Base-by-base conservation (phyloP, 352 stramenopile genomes). In the Globisporangium barbulae region DNA sequence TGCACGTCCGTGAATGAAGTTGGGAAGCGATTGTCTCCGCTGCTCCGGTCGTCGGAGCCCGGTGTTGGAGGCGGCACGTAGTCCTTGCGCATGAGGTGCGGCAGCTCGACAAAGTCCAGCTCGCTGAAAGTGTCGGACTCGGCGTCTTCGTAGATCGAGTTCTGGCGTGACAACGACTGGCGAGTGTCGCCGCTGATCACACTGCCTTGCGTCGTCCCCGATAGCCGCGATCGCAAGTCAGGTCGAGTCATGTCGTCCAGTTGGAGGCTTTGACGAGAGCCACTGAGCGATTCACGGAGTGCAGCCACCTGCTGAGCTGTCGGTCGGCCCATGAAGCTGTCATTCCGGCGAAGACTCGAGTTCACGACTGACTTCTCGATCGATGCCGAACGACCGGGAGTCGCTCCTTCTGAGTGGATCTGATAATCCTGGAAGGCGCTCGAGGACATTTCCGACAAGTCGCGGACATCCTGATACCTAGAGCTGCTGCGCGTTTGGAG, bases 121-220 rank as follows among this genome's bases (percentile, higher is more conserved):
- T 91, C 83, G 52, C 83, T 92, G 59, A 92, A 92, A 0, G 83
- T 88, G 47, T 92, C 83, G 7, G 75, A 89, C 21, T 79, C 71
- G 30, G 78, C 74, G 30, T 88, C 75, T 53, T 72, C 78, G 47
- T 77, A 81, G 47, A 88, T 75, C 30, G 76, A 85, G 31, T 84
- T 77, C 8, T 64, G 69, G 21, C 74, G 82, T 6, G 68, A 82
- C 21, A 57, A 44, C 47, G 66, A 63, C 19, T 28, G 63, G 45
- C 28, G 31, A 39, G 21, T 12, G 2, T 76, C 65, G 22, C 61
- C 82, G 53, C 57, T 78, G 3, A 70, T 63, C 2, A 76, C 50
- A 42, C 76, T 86, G 44, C 58, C 69, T 13, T 74, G 70, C 9
- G 70, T 75, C 1, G 67, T 37, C 7, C 54, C 63, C 2, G 56